phyloP scores from a whole-genome alignment of 2,329 filamentous ascomycete genomes.

The Diaporthe batatas region DNA sequence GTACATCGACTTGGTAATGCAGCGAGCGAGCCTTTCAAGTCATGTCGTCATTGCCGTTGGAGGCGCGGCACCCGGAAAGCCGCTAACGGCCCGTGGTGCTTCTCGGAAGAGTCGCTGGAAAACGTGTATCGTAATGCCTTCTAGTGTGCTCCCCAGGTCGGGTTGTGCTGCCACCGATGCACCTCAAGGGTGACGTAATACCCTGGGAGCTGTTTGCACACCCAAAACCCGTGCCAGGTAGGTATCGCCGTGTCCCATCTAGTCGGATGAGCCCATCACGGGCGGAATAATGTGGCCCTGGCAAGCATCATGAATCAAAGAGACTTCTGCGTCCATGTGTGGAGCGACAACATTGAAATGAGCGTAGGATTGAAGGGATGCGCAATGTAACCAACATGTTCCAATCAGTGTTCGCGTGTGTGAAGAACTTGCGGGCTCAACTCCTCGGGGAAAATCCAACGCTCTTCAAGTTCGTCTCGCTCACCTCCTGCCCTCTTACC shows the following conservation, averaged over 20 bases:
- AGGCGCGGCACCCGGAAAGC: not conserved
- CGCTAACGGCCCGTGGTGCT: not conserved
- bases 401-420: not conserved
- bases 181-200: not conserved
- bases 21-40: not conserved
- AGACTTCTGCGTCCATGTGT: not conserved
- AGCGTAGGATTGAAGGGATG: too few relatives aligned
- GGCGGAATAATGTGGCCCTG: not conserved
- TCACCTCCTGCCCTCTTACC: slow-evolving; percentile 27
- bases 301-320: not conserved
- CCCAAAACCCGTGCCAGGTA: slow-evolving; percentile 35
- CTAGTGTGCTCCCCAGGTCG: not conserved
- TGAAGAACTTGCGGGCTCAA: not conserved
- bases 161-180: not conserved
- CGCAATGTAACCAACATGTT: not conserved
- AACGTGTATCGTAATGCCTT: not conserved
- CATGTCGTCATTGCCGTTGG: slow-evolving; percentile 28
- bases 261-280: not conserved
- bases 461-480: slow-evolving; percentile 36
- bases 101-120: not conserved
- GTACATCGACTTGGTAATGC: not conserved
- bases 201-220: not conserved
- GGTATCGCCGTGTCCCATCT: not conserved
- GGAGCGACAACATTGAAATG: not conserved
- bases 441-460: slow-evolving; percentile 34